These are phyloP conservation scores for Lentinula guzmanii DNA, from an alignment of 768 basidiomycete species.

Conservation along the genomic window DNA sequence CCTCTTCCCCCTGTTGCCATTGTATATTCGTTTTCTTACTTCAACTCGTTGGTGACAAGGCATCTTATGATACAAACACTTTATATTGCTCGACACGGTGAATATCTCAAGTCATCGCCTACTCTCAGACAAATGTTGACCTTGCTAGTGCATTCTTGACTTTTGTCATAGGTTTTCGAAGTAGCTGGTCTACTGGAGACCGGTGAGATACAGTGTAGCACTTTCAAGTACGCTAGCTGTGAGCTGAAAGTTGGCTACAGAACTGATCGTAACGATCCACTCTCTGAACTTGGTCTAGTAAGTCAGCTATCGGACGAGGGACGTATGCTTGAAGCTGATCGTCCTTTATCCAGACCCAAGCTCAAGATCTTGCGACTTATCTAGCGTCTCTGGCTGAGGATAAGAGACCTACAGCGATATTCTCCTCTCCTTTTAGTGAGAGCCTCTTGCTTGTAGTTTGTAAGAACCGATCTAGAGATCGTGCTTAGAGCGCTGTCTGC, in stretches of 20 bases:
- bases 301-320: neutral
- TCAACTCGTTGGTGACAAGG: neutral
- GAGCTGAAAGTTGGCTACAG: neutral
- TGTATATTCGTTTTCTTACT: neutral
- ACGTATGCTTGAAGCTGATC: neutral
- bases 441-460: neutral
- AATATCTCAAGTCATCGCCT: neutral
- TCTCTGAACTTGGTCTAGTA: slow-evolving; percentile 4
- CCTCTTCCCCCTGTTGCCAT: neutral
- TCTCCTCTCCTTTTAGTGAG: slow-evolving; percentile 82
- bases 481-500: slow-evolving; percentile 75
- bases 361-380: slow-evolving; percentile 62
- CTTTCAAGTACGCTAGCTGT: too few species aligned
- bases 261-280: neutral
- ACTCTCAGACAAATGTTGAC: neutral
- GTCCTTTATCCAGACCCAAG: slow-evolving; percentile 35
- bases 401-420: slow-evolving; percentile 69
- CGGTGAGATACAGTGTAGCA: neutral
- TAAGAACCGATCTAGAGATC: neutral
- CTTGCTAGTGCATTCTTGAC: neutral
- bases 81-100: slow-evolving; percentile 4
- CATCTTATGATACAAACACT: slow-evolving; percentile 1
- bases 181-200: slow-evolving; percentile 5
- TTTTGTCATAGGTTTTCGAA: slow-evolving; percentile 2
- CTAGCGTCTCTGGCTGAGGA: slow-evolving; percentile 59